Evolutionary conservation across 192 early-diverging fungal species (phyloP).

Genomic region (Polychytrium aggregatum): DNA sequence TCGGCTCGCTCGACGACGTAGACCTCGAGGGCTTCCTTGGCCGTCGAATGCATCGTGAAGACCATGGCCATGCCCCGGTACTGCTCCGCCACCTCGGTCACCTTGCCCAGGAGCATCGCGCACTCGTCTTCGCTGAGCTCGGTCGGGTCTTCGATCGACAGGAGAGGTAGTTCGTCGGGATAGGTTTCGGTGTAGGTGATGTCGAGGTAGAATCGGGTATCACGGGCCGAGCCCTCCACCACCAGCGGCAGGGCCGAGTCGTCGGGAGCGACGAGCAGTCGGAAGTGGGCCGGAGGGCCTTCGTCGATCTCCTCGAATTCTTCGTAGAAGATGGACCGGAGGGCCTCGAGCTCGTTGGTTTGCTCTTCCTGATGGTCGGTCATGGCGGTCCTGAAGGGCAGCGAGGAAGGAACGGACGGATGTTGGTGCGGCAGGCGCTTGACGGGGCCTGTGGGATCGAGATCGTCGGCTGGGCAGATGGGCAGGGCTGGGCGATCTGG

Average conservation of each 20-base stretch:
- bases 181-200: slow-evolving; percentile 30
- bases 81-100: slow-evolving; percentile 35
- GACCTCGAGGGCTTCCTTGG: slow-evolving; percentile 63
- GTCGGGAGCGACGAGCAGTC: slow-evolving; percentile 11
- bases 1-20: slow-evolving; percentile 44
- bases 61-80: slow-evolving; percentile 87
- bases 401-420: too few relatives aligned
- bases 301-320: slow-evolving; percentile 22
- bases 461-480: too few relatives aligned
- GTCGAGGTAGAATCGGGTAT: slow-evolving; percentile 42
- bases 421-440: too few relatives aligned
- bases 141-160: slow-evolving; percentile 10
- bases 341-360: slow-evolving; percentile 30
- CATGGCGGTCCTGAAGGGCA: too few relatives aligned
- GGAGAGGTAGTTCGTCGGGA: slow-evolving; percentile 16
- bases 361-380: slow-evolving; percentile 26
- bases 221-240: background rate
- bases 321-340: slow-evolving; percentile 36
- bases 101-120: slow-evolving; percentile 15
- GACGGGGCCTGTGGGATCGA: too few relatives aligned
- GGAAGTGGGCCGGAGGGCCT: slow-evolving; percentile 17
- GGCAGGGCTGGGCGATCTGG: too few relatives aligned
- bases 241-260: too few relatives aligned
- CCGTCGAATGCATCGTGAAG: slow-evolving; percentile 64
- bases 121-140: slow-evolving; percentile 30